Evolutionary conservation across 768 basidiomycete genomes (phyloP), one percentile per base, ranked within the genome.

Genomic region (Russula ochroleuca): DNA sequence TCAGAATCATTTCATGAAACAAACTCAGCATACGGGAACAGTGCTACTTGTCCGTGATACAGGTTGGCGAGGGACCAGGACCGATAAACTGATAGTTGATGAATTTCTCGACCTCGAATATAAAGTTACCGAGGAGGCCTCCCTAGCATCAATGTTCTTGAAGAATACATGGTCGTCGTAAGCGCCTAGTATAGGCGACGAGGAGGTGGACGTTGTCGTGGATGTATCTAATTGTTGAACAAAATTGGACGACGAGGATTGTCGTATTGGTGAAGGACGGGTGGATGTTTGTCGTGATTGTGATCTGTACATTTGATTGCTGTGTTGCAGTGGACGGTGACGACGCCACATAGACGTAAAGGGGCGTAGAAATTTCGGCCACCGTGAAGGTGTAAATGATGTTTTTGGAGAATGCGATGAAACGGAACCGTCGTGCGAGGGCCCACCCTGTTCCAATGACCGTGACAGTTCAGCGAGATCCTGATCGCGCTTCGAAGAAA

Each of bases 31-130:
- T 21, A 59, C 15, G 31, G 68, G 62, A 51, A 67, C 52, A 17
- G 67, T 65, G 37, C 76, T 78, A 50, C 59, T 72, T 19, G 74
- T 71, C 64, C 80, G 77, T 68, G 74, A 75, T 17, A 76, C 63
- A 9, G 77, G 71, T 54, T 75, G 77, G 57, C 85, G 78, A 48
- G 86, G 78, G 37, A 78, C 74, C 63, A 84, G 71, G n/a, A 75
- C 77, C 41, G 83, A 78, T 45, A 89, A 70, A 70, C 81, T 89
- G 72, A 85, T 80, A 72, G 85, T 82, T 5, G 87, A 89, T 9
- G 79, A 78, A 66, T 88, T 90, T 67, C 85, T 78, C 67, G 88
- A 90, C 17, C 88, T 82, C 31, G 82, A 79, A 58, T 82, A 76
- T 54, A 82, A 72, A 25, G 76, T 76, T 62, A 59, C 9, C 51